Percentiles rank a stretch among this genome's conserved stretches.
Evolutionary conservation across 2,329 filamentous ascomycete genomes (phyloP).

Genomic region (Diaporthe vaccinii): DNA sequence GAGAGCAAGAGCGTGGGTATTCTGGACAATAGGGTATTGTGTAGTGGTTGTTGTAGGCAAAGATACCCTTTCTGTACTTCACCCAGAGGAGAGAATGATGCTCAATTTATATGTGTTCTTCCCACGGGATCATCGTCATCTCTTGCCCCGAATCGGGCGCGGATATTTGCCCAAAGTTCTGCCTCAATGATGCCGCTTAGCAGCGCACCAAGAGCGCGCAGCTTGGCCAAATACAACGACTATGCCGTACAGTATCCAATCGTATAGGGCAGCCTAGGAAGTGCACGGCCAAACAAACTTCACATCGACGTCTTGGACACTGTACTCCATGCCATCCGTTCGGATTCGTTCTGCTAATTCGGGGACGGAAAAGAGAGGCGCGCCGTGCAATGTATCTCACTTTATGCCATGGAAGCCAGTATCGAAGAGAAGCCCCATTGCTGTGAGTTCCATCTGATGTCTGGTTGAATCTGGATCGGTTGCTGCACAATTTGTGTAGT

Average conservation of each 20-base stretch:
- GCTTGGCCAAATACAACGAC: neutral
- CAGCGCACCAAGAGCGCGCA: neutral
- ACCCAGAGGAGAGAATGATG: neutral
- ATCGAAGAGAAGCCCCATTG: neutral
- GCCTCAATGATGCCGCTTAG: neutral
- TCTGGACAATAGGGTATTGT: neutral
- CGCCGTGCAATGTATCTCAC: slow-evolving; percentile 5
- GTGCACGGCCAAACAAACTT: neutral
- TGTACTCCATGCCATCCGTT: neutral
- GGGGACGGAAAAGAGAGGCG: neutral
- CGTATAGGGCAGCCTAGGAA: neutral
- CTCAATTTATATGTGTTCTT: neutral
- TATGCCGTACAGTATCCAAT: neutral
- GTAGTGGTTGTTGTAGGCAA: neutral
- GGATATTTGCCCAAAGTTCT: neutral
- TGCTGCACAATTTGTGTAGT: neutral
- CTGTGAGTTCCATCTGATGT: neutral
- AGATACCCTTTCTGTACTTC: neutral
- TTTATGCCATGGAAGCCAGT: slow-evolving; percentile 20
- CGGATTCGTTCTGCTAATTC: neutral
- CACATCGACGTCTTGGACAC: neutral
- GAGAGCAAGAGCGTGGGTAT: neutral
- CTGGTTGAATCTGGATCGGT: neutral
- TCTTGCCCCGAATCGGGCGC: neutral
- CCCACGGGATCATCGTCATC: neutral